Evolutionary conservation across 2,329 filamentous ascomycete species (phyloP).

Genomic region (Penicillium digitatum): DNA sequence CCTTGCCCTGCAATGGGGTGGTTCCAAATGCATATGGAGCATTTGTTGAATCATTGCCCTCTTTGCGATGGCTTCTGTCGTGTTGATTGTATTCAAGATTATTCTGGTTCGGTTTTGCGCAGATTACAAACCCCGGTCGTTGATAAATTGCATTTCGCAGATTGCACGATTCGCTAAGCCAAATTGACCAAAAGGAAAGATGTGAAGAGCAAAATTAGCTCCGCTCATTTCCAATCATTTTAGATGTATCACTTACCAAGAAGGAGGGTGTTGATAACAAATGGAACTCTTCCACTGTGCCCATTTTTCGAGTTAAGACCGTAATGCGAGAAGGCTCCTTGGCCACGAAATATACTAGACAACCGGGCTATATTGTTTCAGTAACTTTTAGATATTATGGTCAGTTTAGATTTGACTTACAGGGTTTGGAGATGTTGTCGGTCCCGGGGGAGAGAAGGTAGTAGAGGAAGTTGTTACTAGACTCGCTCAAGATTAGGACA

Average conservation of each 20-base stretch:
- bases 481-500: slow-evolving; percentile 44
- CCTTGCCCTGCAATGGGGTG: too few species aligned
- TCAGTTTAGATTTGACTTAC: slow-evolving; percentile 5
- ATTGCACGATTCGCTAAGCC: slow-evolving; percentile 15
- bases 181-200: slow-evolving; percentile 27
- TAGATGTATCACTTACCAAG: slow-evolving; percentile 21
- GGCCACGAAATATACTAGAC: slow-evolving; percentile 44
- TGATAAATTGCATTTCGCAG: not conserved
- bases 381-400: not conserved
- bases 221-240: not conserved
- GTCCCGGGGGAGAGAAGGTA: slow-evolving; percentile 55
- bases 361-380: slow-evolving; percentile 31
- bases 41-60: too few species aligned
- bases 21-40: too few species aligned
- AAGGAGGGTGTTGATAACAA: slow-evolving; percentile 40
- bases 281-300: slow-evolving; percentile 42
- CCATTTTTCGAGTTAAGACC: slow-evolving; percentile 45
- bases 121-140: not conserved
- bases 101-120: too few species aligned
- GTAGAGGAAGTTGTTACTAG: slow-evolving; percentile 50
- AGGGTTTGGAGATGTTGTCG: slow-evolving; percentile 52
- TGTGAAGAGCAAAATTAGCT: slow-evolving; percentile 10
- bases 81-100: too few species aligned
- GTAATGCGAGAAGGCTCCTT: slow-evolving; percentile 46
- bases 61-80: too few species aligned